Percentiles rank a stretch among this genome's conserved stretches.
Evolutionary conservation across 805 yeast genomes (phyloP).

Genomic region (Sugiyamaella lignohabitans): DNA sequence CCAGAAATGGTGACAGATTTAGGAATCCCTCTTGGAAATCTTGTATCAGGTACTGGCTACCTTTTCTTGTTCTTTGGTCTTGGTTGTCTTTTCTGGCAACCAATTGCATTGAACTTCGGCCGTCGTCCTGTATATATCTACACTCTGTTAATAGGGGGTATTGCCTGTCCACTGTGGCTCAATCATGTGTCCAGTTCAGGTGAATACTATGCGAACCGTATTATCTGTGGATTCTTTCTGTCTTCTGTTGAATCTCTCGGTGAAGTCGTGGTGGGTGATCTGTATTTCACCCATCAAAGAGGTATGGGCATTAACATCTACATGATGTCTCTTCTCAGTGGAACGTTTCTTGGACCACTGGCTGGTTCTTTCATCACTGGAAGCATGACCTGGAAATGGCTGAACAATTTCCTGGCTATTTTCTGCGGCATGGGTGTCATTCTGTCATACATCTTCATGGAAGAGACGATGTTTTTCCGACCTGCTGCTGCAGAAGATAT

Average conservation of each 20-base stretch:
- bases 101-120: slow-evolving; percentile 30
- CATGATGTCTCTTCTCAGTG: slow-evolving; percentile 46
- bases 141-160: slow-evolving; percentile 4
- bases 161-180: slow-evolving; percentile 8
- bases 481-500: slow-evolving; percentile 4
- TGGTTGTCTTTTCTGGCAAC: slow-evolving; percentile 38
- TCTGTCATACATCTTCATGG: slow-evolving; percentile 4
- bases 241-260: slow-evolving; percentile 45
- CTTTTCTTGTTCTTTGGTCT: slow-evolving; percentile 6
- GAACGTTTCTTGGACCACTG: slow-evolving; percentile 53
- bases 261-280: slow-evolving; percentile 44
- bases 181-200: slow-evolving; percentile 4
- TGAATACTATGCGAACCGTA: slow-evolving; percentile 8
- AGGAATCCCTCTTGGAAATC: slow-evolving; percentile 2
- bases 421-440: slow-evolving; percentile 6
- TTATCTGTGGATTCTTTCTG: slow-evolving; percentile 7
- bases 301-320: slow-evolving; percentile 45
- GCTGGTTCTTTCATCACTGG: slow-evolving; percentile 34
- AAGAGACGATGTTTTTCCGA: slow-evolving; percentile 9
- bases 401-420: slow-evolving; percentile 7
- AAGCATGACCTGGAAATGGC: slow-evolving; percentile 8
- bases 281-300: slow-evolving; percentile 47
- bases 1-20: slow-evolving; percentile 3
- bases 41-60: slow-evolving; percentile 8
- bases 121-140: slow-evolving; percentile 37